phyloP scores from a whole-genome alignment of 202 grass and related monocot genomes.

The Schoenoplectus tabernaemontani region DNA sequence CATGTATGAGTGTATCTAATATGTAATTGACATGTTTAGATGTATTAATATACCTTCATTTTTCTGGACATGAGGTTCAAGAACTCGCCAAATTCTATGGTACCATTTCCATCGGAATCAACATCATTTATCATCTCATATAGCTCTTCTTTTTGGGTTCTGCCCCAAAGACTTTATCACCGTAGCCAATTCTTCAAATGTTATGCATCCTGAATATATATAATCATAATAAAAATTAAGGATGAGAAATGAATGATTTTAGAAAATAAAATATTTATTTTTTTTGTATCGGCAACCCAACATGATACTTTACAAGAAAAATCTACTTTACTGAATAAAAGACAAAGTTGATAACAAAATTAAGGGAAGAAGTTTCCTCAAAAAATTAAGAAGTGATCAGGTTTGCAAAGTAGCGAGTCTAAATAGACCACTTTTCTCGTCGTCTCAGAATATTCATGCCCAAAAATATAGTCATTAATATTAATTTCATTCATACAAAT shows the following conservation, averaged over 20 bases:
- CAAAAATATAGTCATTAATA: not conserved
- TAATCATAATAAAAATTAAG: not conserved
- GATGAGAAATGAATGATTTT: not conserved
- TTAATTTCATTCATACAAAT: not conserved
- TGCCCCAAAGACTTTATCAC: constrained; percentile 63
- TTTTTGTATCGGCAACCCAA: too few species aligned
- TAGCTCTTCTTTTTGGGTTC: constrained; percentile 41
- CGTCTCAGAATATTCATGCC: not conserved
- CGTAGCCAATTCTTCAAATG: constrained; percentile 47
- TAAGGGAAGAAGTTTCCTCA: not conserved
- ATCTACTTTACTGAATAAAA: too few species aligned
- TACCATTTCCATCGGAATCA: constrained; percentile 63
- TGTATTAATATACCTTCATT: constrained; percentile 13
- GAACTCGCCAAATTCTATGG: constrained; percentile 74
- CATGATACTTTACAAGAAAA: too few species aligned
- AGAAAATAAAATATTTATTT: not conserved
- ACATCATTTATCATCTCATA: constrained; percentile 60
- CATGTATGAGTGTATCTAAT: not conserved
- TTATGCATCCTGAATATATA: constrained; percentile 40
- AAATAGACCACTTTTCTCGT: not conserved
- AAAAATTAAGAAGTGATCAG: not conserved
- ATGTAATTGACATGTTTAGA: not conserved
- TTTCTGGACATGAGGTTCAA: constrained; percentile 51
- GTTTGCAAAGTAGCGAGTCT: not conserved
- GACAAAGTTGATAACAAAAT: not conserved